Base-by-base conservation (phyloP, 129 eudicot genomes). In the Sambucus nigra region DNA sequence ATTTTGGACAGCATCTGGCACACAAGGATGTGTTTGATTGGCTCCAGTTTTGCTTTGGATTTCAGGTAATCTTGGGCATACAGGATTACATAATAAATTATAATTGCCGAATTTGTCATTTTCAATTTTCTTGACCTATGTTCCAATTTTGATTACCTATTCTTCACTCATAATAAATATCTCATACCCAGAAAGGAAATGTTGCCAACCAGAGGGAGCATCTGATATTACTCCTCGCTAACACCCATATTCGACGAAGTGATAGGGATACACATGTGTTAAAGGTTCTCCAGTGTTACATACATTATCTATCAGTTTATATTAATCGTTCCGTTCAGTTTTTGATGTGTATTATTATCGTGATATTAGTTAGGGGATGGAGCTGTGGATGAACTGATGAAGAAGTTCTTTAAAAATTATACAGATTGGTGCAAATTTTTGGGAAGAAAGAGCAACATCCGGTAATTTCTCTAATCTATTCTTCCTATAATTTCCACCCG, bases 341-440 rank as follows among this genome's bases (percentile, higher is more conserved):
- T 49, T 31, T 8, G 24, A 27, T 13, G n/a, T 41, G 25, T 55
- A 51, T 64, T 27, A 55, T 15, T 50, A 47, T 64, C 44, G 19
- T 54, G 29, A 47, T 65, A 42, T 21, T 69, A 92, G 99, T 65
- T 82, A 72, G 88, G 72, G 61, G 99, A 92, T 64, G 87, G 69
- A 35, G 87, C 80, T 69, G 63, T 82, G 63, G 94, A 86, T 57
- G 84, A 76, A 9, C 69, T 92, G 59, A 86, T 92, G 99, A 92
- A 81, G 76, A 92, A 80, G 55, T 86, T 92, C 58, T 92, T 92
- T 72, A 86, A 82, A 74, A 92, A 92, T 51, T 92, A 92, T 59
- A 86, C 82, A 21, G 80, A 82, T 47, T 92, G 99, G 99, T 92
- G 99, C 79, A 92, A 92, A 73, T 92, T 82, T 70, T 59, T 92